These are phyloP conservation scores for Capsicum chinense DNA, from an alignment of 257 asterid genomes.

Conservation along the genomic window DNA sequence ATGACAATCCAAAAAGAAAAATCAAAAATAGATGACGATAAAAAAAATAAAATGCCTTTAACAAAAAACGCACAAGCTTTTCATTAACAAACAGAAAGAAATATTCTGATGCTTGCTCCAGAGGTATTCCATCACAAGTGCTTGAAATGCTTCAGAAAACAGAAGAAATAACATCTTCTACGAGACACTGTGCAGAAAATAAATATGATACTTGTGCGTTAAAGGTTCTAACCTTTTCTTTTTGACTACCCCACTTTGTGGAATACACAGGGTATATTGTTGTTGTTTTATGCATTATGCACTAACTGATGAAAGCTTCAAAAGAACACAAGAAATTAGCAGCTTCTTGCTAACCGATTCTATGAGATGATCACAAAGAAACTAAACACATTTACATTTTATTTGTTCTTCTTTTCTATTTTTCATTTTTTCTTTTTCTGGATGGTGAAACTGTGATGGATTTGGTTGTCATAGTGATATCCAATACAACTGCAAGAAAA, in stretches of 20 bases:
- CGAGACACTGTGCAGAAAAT: background rate
- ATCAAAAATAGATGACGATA: background rate
- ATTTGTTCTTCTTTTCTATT: no score
- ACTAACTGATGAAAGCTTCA: background rate
- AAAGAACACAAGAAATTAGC: background rate
- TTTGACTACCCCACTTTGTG: background rate
- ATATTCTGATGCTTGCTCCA: background rate
- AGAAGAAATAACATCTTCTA: background rate
- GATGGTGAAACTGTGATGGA: no score
- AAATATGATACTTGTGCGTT: background rate
- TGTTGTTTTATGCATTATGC: background rate
- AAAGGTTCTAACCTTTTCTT: background rate
- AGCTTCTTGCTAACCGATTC: no score
- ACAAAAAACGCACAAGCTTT: background rate
- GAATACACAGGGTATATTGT: no score
- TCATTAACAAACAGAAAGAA: background rate
- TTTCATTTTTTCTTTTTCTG: no score
- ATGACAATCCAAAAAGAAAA: background rate
- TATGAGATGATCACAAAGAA: no score
- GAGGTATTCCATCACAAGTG: background rate
- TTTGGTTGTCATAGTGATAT: no score
- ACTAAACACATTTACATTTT: no score
- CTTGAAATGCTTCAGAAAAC: slow-evolving; percentile 5
- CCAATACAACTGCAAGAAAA: no score
- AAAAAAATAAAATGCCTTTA: background rate